Evolutionary conservation across 2,329 filamentous ascomycete species (phyloP), one percentile per base, ranked within the genome.

Genomic region (Calonectria hongkongensis): DNA sequence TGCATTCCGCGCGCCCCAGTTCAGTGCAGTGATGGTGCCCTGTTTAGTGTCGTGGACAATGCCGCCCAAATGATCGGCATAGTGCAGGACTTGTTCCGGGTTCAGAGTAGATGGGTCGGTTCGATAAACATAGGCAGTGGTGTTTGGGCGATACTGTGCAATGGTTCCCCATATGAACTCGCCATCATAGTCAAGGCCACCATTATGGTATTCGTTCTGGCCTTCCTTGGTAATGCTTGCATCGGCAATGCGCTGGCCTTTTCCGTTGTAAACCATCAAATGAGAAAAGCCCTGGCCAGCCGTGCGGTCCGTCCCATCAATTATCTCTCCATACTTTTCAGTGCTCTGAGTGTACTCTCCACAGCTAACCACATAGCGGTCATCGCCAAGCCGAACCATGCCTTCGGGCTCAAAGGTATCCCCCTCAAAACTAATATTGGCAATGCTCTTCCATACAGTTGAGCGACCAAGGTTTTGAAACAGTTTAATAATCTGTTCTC

Each of bases 301-400:
- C 8, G 82, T 84, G 28, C 86, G 83, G 74, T 90, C 88, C 2
- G 88, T 90, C 6, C 88, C 89, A 43, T 88, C 88, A 79, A 87
- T 85, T 79, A 87, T 86, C 74, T 83, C 81, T 30, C 81, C 77
- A 74, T 84, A 87, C 68, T 84, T 84, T 16, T 82, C 65, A 3
- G 85, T 87, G 0, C 79, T 79, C 27, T 79, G 76, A 4, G 82
- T 87, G 75, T 86, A 88, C 75, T 88, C 84, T 21, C 85, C 86
- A 12, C 84, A 83, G 27, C 84, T 85, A 47, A 89, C 82, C 71
- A 88, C 82, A 68, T 85, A 88, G 18, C 86, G 85, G 50, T 87
- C 82, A 25, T 82, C 73, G 8, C 84, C 82, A 0, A 88, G 74
- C 4, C 85, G 83, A 15, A 87, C 83, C 58, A 89, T 85, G 4